Evolutionary conservation across 192 early-diverging fungal genomes (phyloP).

Genomic region (Umbelopsis ramanniana): DNA sequence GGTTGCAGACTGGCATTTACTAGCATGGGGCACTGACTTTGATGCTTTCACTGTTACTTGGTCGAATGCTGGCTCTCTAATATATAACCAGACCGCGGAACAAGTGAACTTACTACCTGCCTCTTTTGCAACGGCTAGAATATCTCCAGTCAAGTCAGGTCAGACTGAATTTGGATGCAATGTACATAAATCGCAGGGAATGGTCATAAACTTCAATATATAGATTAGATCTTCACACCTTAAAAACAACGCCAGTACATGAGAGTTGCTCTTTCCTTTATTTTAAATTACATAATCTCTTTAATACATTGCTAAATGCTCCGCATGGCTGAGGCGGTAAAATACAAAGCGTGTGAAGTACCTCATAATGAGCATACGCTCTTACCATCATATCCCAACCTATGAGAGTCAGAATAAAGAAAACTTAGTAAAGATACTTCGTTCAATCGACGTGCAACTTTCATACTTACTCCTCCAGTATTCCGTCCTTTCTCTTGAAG

Average conservation of each 20-base stretch:
- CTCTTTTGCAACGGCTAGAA: constrained; percentile 27
- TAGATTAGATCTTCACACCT: not conserved
- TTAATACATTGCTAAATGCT: too few relatives aligned
- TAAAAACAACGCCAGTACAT: too few relatives aligned
- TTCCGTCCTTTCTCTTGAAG: not conserved
- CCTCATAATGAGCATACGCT: not conserved
- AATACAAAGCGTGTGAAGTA: not conserved
- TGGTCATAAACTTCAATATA: constrained; percentile 22
- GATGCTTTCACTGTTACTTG: constrained; percentile 26
- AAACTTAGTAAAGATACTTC: not conserved
- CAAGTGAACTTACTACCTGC: constrained; percentile 30
- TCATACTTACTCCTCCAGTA: constrained; percentile 2
- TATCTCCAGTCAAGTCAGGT: constrained; percentile 2
- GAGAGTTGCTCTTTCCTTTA: too few relatives aligned
- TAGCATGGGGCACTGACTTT: constrained; percentile 34
- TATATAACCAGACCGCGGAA: not conserved
- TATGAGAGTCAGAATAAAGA: not conserved
- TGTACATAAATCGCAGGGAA: constrained; percentile 1
- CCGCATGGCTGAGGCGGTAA: not conserved
- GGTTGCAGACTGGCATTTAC: constrained; percentile 28
- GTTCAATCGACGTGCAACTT: too few relatives aligned
- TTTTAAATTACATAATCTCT: too few relatives aligned
- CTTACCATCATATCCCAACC: not conserved
- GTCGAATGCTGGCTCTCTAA: constrained; percentile 15
- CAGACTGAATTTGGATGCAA: constrained; percentile 7